Base-by-base conservation (phyloP, 208 protist genomes). In the Naegleria lovaniensis region DNA sequence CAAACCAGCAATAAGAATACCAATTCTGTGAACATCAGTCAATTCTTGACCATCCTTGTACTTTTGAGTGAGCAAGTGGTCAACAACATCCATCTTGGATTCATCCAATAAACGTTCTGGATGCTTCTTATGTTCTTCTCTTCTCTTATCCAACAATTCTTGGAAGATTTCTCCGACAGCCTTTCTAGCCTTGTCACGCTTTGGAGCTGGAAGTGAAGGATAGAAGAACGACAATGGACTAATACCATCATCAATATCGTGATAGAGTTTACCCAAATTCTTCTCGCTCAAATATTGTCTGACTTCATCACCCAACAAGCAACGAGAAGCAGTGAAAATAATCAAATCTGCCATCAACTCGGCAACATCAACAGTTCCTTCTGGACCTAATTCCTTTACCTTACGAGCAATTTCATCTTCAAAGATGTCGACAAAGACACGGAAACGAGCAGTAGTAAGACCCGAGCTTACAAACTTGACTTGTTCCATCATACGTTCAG, bases 271-370 rank as follows among this genome's bases (percentile, higher is more conserved):
- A 38, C 95, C 94, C 59, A 98, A 96, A 90, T 94, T 92, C 67
- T 96, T 93, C 25, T 93, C 94, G 90, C 96, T 92, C 33, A 97
- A 93, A 88, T 96, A 95, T 88, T 95, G 93, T 90, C 96, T 94
- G 55, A 98, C 93, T 91, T 97, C 97, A 91, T 96, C 95, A 39
- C 97, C 97, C 91, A 97, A 96, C 36, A 98, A 95, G 91, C 95
- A 97, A 88, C 97, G 93, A 91, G 95, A 96, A 39, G 97, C 96
- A 51, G 97, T 98, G 91, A 97, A 96, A 92, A 97, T 98, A 90
- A 97, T 98, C n/a, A 88, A 88, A 88, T 88, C 85, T 22, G 41
- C 15, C 22, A 88, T 39, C 6, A 22, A 25, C 7, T 52, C 85
- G 15, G 36, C 11, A 88, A 48, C 38, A 58, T 58, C 41, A 88